Percentiles rank a stretch among this genome's conserved stretches.
These are phyloP conservation scores for Prinsepia uniflora DNA, from an alignment of 306 rosid genomes.

Conservation along the genomic window DNA sequence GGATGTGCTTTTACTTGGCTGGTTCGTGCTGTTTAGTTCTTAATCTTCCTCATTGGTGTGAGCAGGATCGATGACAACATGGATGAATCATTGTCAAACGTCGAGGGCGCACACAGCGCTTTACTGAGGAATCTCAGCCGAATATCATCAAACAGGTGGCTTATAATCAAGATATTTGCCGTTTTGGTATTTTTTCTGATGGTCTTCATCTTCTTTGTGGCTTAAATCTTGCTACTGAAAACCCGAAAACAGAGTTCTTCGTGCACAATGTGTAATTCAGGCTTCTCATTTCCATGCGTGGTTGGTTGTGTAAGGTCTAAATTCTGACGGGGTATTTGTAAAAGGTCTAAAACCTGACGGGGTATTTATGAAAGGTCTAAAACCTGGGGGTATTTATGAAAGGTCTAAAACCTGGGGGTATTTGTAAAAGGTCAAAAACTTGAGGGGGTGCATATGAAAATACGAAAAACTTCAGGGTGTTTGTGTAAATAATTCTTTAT, in stretches of 20 bases:
- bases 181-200: conserved; percentile 64
- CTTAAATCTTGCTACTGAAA: conserved; percentile 33
- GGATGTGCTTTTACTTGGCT: conserved; percentile 1
- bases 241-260: conserved; percentile 23
- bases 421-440: no score
- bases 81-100: conserved; percentile 87
- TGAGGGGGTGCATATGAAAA: no score
- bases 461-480: no score
- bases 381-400: no score
- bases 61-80: conserved; percentile 92
- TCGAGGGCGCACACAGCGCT: conserved; percentile 86
- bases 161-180: conserved; percentile 76
- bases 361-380: no score
- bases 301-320: no score
- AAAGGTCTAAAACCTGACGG: no score
- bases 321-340: no score
- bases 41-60: conserved; percentile 27
- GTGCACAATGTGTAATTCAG: not conserved
- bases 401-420: no score
- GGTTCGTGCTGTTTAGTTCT: conserved; percentile 19
- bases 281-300: not conserved
- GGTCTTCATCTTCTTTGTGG: conserved; percentile 79
- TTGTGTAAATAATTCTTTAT: not conserved
- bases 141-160: conserved; percentile 92
- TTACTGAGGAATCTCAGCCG: conserved; percentile 76